Percentiles rank a stretch among this genome's conserved stretches.
Evolutionary conservation across 225 moss, liverwort and hornwort species (phyloP).

Genomic region (Marchantia polymorpha): DNA sequence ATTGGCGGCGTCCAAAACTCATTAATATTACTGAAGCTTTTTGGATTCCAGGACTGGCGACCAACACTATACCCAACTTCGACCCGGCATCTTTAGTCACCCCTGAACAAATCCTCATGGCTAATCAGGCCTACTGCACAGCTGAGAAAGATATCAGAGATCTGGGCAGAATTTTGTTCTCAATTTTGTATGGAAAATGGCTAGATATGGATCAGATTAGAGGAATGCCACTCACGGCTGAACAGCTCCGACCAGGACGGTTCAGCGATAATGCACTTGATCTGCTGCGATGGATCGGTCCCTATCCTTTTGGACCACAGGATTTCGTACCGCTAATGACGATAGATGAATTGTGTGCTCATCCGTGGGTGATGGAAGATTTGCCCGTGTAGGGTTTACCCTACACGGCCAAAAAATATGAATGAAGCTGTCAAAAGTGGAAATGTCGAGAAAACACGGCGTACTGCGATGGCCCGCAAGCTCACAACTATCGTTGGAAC

Average conservation of each 20-base stretch:
- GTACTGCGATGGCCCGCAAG: background rate
- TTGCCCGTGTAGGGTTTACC: no score
- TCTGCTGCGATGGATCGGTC: background rate
- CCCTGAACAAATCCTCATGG: no score
- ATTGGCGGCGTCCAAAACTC: background rate
- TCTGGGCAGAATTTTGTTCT: constrained; percentile 8
- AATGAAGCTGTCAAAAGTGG: background rate
- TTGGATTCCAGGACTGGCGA: background rate
- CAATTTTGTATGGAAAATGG: background rate
- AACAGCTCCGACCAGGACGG: background rate
- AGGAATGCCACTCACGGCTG: no score
- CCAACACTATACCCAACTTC: no score
- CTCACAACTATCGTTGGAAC: background rate
- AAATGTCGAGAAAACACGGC: background rate
- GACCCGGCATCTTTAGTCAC: no score
- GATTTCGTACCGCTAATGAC: background rate
- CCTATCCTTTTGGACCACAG: background rate
- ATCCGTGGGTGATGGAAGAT: constrained; percentile 20
- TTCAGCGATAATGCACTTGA: background rate
- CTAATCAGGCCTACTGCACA: no score
- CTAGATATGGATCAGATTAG: no score
- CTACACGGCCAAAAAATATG: background rate
- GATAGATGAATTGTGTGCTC: background rate
- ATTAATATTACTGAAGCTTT: background rate
- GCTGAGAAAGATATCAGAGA: background rate